Base-by-base conservation (phyloP, 1,139 yeast species). In the Debaryomycetaceae sp. region DNA sequence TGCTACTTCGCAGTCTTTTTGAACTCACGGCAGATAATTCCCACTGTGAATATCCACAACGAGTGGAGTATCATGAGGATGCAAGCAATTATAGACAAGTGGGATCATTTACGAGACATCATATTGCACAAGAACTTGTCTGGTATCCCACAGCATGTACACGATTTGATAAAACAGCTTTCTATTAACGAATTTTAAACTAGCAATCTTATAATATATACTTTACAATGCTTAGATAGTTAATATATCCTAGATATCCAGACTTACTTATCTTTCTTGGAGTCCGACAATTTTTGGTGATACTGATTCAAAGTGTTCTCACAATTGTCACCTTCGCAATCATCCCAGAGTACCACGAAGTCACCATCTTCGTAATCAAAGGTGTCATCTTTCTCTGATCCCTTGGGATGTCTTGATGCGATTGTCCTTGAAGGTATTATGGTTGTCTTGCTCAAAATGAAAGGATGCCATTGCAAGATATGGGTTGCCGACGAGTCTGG, bases 401-500 rank as follows among this genome's bases (percentile, higher is more conserved):
- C 50, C 6, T 49, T 44, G 8, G 52, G 47, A 47, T 67, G 69
- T 38, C 54, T 53, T 5, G 77, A 66, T 39, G 67, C 59, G 17
- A 74, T 69, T 9, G 74, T 65, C 49, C 73, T 69, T 6, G 75
- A 56, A n/a, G 89, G 87, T 0, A 93, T 78, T 9, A 91, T 65
- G 0, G 89, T 86, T 5, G 95, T 74, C 56, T 81, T 84, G 44
- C 86, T 76, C 53, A 91, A 73, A 36, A 85, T 68, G 41, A 78
- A 79, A 9, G 96, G 96, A 61, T 93, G 99, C 99, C 98, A 93
- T 63, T 89, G 97, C 51, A 90, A 69, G 35, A 89, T 72, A 62
- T 93, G 98, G 23, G 89, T 80, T 43, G 91, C 61, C 0, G 95
- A 88, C 9, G 83, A 76, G 49, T 80, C 81, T 3, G 87, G 84